phyloP scores from a whole-genome alignment of 2,329 filamentous ascomycete species.

The Juglanconis oblonga region DNA sequence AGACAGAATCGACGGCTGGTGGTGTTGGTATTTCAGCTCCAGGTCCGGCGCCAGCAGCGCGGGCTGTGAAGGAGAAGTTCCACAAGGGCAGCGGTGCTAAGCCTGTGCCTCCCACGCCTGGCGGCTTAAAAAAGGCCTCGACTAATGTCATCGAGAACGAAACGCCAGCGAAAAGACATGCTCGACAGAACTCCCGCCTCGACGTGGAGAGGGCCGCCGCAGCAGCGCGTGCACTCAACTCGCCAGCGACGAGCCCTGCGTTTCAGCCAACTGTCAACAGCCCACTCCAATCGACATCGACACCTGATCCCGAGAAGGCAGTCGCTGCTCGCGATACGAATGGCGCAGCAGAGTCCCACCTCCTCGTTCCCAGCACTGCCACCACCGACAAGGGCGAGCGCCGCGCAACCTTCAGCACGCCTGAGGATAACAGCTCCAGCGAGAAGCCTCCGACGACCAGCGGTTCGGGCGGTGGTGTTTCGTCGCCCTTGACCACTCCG shows the following conservation, averaged over 20 bases:
- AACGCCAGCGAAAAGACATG: constrained; percentile 13
- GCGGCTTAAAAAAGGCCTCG: constrained; percentile 1
- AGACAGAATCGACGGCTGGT: constrained; percentile 26
- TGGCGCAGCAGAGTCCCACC: constrained; percentile 16
- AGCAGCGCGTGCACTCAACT: constrained; percentile 27
- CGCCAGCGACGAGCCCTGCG: constrained; percentile 15
- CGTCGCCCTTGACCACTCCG: constrained; percentile 18
- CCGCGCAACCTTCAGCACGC: constrained; percentile 54
- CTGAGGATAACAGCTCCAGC: constrained; percentile 30
- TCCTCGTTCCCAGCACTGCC: constrained; percentile 20
- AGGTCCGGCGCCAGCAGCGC: constrained; percentile 34
- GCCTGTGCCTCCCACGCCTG: constrained; percentile 23
- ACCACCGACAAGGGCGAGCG: constrained; percentile 33
- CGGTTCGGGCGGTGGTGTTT: constrained; percentile 14
- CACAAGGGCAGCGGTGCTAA: constrained; percentile 23
- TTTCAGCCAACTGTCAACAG: constrained; percentile 5
- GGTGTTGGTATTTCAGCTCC: constrained; percentile 43
- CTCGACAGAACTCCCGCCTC: constrained; percentile 19
- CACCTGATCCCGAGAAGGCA: constrained; percentile 21
- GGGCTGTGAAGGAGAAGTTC: constrained; percentile 34
- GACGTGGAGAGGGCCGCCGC: constrained; percentile 29
- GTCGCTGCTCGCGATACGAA: constrained; percentile 22
- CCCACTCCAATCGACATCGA: constrained; percentile 13
- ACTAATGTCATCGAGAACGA: constrained; percentile 5
- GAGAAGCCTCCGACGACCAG: constrained; percentile 35